Evolutionary conservation across 1,139 yeast species (phyloP), one percentile per base, ranked within the genome.

Genomic region (Blastobotrys raffinosifermentans): DNA sequence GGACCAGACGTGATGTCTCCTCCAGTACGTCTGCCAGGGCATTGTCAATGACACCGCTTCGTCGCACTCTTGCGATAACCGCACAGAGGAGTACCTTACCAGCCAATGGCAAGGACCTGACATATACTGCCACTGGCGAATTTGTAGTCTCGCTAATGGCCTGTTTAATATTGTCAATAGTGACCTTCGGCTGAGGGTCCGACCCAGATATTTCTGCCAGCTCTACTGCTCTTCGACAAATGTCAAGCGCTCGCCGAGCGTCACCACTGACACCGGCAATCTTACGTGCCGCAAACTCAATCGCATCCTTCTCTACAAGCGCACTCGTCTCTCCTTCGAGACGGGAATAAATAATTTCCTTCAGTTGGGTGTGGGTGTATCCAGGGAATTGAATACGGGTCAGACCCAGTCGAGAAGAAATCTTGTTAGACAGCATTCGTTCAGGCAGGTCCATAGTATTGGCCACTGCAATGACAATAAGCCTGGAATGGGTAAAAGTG

Each of bases 361-460:
- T 77, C 47, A 93, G 67, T 57, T 91, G 94, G 31, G 74, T 77
- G 53, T 77, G 83, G 0, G 89, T 79, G 55, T 93, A 91, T 2
- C 97, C 96, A 1, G 85, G 75, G 55, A 91, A 93, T 60, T 83
- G 86, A 33, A 91, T 73, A 60, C 97, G 74, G 11, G 86, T 77
- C 34, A 89, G 68, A 2, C 99, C 98, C 43, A 93, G 69, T 49
- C 99, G 75, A 1, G 96, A 86, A 1, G 96, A 80, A 5, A 87
- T 83, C 59, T 91, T 91, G 61, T 87, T 89, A 16, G 94, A 79
- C 31, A 91, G 66, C 35, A 81, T 72, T 44, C 96, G 70, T 56
- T 91, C 98, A 0, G 98, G 98, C 35, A 91, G 66, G 62, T 91
- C 97, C 96, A 93, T 87, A 0, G 97, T 89, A 55, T 93, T 93